Evolutionary conservation across 2,329 filamentous ascomycete genomes (phyloP).

Genomic region (Fusarium sp.): DNA sequence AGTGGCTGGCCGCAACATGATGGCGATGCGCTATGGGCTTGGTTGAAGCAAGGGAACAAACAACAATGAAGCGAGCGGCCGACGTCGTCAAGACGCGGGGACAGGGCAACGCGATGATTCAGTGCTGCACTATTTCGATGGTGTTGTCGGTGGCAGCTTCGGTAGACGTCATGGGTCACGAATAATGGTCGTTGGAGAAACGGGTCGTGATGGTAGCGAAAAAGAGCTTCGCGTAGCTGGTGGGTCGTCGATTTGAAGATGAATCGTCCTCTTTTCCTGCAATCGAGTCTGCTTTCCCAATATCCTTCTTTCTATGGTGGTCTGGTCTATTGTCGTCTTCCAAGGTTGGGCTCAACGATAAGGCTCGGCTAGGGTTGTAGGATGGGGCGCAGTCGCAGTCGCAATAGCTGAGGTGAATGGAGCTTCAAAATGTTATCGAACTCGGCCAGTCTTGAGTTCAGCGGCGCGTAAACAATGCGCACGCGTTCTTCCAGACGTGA

Average conservation of each 20-base stretch:
- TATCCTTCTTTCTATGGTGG: background rate
- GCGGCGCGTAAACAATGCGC: conserved; percentile 5
- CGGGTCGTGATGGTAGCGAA: background rate
- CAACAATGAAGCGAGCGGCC: conserved; percentile 28
- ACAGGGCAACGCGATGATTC: conserved; percentile 10
- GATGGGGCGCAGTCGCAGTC: conserved; percentile 29
- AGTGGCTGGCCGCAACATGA: conserved; percentile 91
- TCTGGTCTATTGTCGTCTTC: conserved; percentile 3
- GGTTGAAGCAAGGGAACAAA: conserved; percentile 13
- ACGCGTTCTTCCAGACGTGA: background rate
- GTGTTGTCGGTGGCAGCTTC: conserved; percentile 13
- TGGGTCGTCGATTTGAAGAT: background rate
- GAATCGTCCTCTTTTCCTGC: conserved; percentile 3
- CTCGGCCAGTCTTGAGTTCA: background rate
- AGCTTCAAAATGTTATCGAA: background rate
- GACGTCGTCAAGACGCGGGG: conserved; percentile 41
- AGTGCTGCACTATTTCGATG: conserved; percentile 1
- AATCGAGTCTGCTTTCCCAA: background rate
- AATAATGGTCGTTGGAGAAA: conserved; percentile 8
- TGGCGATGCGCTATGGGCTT: conserved; percentile 52
- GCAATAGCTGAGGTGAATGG: conserved; percentile 9
- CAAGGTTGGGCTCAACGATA: background rate
- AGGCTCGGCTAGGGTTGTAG: conserved; percentile 12
- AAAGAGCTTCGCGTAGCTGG: background rate
- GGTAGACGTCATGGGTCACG: conserved; percentile 25